These are phyloP conservation scores for Hypsizygus ulmarius DNA, from an alignment of 1,284 basidiomycete genomes.

Conservation along the genomic window DNA sequence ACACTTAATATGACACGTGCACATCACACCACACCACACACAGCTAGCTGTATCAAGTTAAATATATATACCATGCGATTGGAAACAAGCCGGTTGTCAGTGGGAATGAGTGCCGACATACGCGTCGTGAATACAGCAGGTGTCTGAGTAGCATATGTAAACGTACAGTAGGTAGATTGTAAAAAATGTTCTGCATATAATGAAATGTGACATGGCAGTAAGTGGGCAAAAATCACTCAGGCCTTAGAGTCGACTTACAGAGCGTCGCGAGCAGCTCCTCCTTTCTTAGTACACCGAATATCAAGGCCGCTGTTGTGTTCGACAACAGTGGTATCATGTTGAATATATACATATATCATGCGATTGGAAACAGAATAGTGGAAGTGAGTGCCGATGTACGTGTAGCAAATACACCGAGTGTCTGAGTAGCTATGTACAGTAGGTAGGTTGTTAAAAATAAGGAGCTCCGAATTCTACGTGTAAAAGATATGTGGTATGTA, in stretches of 20 bases:
- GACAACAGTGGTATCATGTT: slow-evolving; percentile 7
- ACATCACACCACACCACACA: neutral
- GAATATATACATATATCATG: slow-evolving; percentile 9
- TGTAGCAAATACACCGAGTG: neutral
- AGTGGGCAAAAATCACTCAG: too few relatives aligned
- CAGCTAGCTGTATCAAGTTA: slow-evolving; percentile 13
- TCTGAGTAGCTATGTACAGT: too few relatives aligned
- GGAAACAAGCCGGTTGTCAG: slow-evolving; percentile 1
- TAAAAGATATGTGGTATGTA: too few relatives aligned
- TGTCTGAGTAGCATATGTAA: too few relatives aligned
- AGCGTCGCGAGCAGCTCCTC: too few relatives aligned
- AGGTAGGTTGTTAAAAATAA: slow-evolving; percentile 2
- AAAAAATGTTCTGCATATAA: too few relatives aligned
- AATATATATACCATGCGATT: slow-evolving; percentile 9
- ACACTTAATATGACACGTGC: slow-evolving; percentile 14
- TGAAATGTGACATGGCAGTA: too few relatives aligned
- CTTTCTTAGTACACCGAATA: too few relatives aligned
- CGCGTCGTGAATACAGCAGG: neutral
- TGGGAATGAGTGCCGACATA: neutral
- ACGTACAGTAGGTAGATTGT: neutral
- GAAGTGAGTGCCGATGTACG: neutral
- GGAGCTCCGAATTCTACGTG: slow-evolving; percentile 2
- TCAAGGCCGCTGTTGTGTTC: slow-evolving; percentile 2
- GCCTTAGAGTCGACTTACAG: too few relatives aligned
- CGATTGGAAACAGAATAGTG: slow-evolving; percentile 1